Evolutionary conservation across 768 basidiomycete genomes (phyloP).

Genomic region (Lentinula aciculospora): DNA sequence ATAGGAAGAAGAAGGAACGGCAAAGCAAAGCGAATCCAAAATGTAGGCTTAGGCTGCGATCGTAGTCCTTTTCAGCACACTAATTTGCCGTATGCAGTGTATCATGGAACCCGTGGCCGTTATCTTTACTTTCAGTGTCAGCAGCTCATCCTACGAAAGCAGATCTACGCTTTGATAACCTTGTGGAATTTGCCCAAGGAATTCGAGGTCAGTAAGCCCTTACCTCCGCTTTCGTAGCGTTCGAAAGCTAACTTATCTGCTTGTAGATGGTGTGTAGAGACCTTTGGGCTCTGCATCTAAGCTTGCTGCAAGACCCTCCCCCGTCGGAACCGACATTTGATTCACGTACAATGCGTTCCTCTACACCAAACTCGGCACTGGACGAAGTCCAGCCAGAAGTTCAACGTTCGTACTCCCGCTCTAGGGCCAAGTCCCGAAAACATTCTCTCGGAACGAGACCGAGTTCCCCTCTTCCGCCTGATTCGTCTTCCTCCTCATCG

Average conservation of each 20-base stretch:
- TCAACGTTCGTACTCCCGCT: background rate
- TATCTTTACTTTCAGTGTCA: slow-evolving; percentile 82
- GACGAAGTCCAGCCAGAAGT: background rate
- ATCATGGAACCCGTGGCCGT: slow-evolving; percentile 73
- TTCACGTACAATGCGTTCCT: background rate
- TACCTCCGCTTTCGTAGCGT: background rate
- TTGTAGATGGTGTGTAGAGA: slow-evolving; percentile 68
- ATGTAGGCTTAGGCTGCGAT: background rate
- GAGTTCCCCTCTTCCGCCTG: background rate
- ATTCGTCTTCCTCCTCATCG: slow-evolving; percentile 11
- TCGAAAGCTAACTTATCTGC: background rate
- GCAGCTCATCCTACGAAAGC: slow-evolving; percentile 76
- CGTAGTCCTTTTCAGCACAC: slow-evolving; percentile 5
- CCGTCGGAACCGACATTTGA: slow-evolving; percentile 44
- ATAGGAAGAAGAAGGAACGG: slow-evolving; percentile 44
- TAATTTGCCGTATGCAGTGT: slow-evolving; percentile 44
- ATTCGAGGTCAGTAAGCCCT: slow-evolving; percentile 56
- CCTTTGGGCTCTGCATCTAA: slow-evolving; percentile 75
- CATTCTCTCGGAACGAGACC: background rate
- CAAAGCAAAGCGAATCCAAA: slow-evolving; percentile 53
- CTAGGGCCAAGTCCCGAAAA: background rate
- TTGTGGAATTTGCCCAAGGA: slow-evolving; percentile 74
- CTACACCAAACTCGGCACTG: slow-evolving; percentile 26
- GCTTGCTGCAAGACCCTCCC: slow-evolving; percentile 52
- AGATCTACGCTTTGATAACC: slow-evolving; percentile 52